Percentiles rank a stretch among this genome's conserved stretches.
These are phyloP conservation scores for Remersonia thermophila DNA, from an alignment of 2,329 filamentous ascomycete species.

Conservation along the genomic window DNA sequence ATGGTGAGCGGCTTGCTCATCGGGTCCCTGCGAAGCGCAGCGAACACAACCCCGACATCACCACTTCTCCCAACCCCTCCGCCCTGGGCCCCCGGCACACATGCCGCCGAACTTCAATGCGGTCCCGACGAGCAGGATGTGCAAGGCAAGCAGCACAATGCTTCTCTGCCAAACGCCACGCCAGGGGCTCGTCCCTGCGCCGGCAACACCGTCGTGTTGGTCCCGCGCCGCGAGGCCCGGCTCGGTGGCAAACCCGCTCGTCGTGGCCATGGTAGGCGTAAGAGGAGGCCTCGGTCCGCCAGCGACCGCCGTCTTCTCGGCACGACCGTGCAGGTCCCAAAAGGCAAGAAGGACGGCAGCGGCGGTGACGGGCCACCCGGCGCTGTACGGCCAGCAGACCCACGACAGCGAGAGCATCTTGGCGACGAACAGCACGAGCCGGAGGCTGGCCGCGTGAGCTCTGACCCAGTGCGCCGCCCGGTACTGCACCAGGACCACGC, in stretches of 20 bases:
- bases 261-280: no score
- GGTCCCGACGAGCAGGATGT: constrained; percentile 23
- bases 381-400: constrained; percentile 13
- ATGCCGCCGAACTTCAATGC: constrained; percentile 22
- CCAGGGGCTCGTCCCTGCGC: no score
- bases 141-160: constrained; percentile 22
- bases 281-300: no score
- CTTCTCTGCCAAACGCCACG: constrained; percentile 23
- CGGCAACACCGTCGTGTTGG: no score
- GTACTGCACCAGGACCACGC: constrained; percentile 26
- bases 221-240: no score
- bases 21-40: no score
- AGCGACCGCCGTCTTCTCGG: no score
- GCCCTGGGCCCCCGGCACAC: constrained; percentile 17
- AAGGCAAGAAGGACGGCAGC: constrained; percentile 6
- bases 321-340: constrained; percentile 6
- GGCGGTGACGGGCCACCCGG: constrained; percentile 1
- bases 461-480: constrained; percentile 21
- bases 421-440: constrained; percentile 50
- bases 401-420: constrained; percentile 51
- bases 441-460: constrained; percentile 28
- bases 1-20: no score
- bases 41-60: no score
- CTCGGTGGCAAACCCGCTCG: not conserved
- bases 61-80: constrained; percentile 9